Evolutionary conservation across 1,284 basidiomycete species (phyloP).

Genomic region (Hymenochaete sp.): DNA sequence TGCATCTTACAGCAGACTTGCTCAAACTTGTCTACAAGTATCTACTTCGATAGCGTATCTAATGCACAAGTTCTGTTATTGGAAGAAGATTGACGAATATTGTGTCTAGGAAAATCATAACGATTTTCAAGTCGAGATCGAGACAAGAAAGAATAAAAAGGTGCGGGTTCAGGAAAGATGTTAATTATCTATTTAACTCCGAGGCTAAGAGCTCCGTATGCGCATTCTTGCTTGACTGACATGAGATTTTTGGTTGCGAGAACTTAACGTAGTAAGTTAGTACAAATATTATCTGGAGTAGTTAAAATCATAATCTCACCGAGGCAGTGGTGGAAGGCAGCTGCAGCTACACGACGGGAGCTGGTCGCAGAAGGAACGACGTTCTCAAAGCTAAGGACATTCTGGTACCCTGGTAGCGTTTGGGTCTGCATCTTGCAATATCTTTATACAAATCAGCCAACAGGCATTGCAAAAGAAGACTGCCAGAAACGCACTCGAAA

Average conservation of each 20-base stretch:
- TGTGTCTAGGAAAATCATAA: too few species aligned
- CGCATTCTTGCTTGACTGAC: constrained; percentile 40
- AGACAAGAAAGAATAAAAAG: too few species aligned
- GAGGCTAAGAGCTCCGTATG: constrained; percentile 44
- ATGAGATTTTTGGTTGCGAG: constrained; percentile 59
- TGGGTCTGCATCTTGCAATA: constrained; percentile 69
- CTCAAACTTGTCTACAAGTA: too few species aligned
- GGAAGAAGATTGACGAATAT: too few species aligned
- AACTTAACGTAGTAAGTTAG: constrained; percentile 31
- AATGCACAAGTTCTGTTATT: too few species aligned
- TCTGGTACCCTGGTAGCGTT: constrained; percentile 40
- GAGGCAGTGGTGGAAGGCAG: constrained; percentile 73
- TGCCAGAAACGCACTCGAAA: constrained; percentile 46
- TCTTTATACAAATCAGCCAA: constrained; percentile 30
- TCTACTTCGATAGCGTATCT: too few species aligned
- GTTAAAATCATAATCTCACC: constrained; percentile 37
- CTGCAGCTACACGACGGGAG: constrained; percentile 65
- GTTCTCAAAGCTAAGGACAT: constrained; percentile 49
- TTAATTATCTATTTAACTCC: constrained; percentile 24
- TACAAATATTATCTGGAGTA: constrained; percentile 3
- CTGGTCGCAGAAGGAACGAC: constrained; percentile 57
- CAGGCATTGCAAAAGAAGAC: background rate
- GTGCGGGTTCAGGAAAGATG: background rate
- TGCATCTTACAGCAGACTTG: too few species aligned
- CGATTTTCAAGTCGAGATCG: too few species aligned